Percentiles rank a stretch among this genome's conserved stretches.
These are phyloP conservation scores for Paramyrothecium roridum DNA, from an alignment of 2,329 filamentous ascomycete species.

Conservation along the genomic window DNA sequence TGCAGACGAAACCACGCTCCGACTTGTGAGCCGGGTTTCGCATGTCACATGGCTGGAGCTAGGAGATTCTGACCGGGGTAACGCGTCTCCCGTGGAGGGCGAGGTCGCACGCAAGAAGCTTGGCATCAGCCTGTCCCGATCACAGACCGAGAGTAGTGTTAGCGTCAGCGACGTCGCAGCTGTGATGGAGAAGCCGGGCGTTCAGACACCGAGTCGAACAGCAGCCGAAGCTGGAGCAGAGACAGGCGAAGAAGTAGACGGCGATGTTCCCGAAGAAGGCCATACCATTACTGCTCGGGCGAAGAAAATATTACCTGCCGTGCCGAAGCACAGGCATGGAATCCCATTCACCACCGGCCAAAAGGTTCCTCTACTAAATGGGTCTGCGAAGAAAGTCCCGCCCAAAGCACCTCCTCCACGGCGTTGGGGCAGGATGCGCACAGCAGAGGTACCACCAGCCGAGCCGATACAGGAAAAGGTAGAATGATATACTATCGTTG, in stretches of 20 bases:
- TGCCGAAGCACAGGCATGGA: constrained; percentile 56
- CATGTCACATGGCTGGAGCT: constrained; percentile 67
- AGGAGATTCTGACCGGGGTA: constrained; percentile 29
- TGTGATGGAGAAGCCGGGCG: constrained; percentile 77
- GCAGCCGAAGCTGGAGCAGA: constrained; percentile 18
- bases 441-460: constrained; percentile 24
- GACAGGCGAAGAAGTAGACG: constrained; percentile 5
- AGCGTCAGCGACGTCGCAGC: constrained; percentile 77
- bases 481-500: background rate
- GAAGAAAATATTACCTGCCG: constrained; percentile 49
- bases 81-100: constrained; percentile 30
- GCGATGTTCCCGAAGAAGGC: constrained; percentile 13
- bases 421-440: constrained; percentile 38
- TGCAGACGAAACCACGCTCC: constrained; percentile 74
- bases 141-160: constrained; percentile 66
- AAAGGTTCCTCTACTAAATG: constrained; percentile 21
- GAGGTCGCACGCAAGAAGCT: constrained; percentile 58
- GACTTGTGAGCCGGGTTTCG: constrained; percentile 72
- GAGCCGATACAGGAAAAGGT: constrained; percentile 20
- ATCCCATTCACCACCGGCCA: constrained; percentile 35
- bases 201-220: constrained; percentile 71
- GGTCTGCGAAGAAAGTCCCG: constrained; percentile 34
- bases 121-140: constrained; percentile 67
- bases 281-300: constrained; percentile 21
- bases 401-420: constrained; percentile 45